These are phyloP conservation scores for Pleurozium schreberi DNA, from an alignment of 225 moss, liverwort and hornwort species.

Conservation along the genomic window DNA sequence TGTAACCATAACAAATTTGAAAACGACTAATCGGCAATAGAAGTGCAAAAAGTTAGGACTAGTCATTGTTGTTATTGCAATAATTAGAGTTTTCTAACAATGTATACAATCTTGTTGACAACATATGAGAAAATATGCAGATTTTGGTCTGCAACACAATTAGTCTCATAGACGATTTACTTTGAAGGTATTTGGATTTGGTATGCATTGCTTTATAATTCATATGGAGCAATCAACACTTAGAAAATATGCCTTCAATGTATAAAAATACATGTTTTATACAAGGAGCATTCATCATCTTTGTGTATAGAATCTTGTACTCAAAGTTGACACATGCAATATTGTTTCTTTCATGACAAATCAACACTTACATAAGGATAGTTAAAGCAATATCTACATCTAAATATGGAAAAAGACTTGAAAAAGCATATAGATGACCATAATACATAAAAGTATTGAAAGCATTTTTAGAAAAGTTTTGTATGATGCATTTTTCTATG, in stretches of 20 bases:
- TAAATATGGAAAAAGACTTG: neutral
- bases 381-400: neutral
- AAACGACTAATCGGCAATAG: neutral
- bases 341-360: neutral
- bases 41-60: neutral
- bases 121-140: neutral
- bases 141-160: neutral
- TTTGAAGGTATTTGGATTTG: neutral
- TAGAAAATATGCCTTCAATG: neutral
- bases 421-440: neutral
- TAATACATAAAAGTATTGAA: neutral
- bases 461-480: neutral
- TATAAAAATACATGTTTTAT: neutral
- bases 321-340: neutral
- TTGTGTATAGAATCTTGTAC: neutral
- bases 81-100: neutral
- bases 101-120: rapidly evolving
- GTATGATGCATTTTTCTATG: neutral
- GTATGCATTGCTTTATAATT: neutral
- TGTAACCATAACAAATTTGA: neutral
- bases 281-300: neutral
- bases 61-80: neutral
- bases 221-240: neutral
- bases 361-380: neutral
- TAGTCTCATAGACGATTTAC: neutral